Percentiles rank a stretch among this genome's conserved stretches.
These are phyloP conservation scores for Phellopilus nigrolimitatus DNA, from an alignment of 1,284 basidiomycete genomes.

Conservation along the genomic window DNA sequence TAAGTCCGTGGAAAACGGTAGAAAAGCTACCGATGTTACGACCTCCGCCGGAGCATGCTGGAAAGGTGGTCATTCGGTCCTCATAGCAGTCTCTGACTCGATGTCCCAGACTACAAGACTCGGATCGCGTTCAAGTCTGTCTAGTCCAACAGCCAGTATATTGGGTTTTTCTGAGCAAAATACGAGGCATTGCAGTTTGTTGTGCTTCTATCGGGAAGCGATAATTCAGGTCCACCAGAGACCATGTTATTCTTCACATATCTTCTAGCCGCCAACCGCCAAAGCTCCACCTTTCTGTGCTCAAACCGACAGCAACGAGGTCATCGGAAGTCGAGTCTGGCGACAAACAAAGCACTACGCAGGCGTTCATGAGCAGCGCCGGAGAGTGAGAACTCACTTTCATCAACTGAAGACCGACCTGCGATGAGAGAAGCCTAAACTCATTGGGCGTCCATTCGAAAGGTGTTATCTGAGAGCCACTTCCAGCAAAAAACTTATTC, in stretches of 20 bases:
- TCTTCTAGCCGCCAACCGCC: constrained; percentile 60
- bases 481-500: constrained; percentile 71
- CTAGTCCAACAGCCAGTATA: constrained; percentile 72
- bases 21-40: constrained; percentile 62
- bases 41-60: constrained; percentile 65
- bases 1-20: constrained; percentile 54
- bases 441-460: constrained; percentile 69
- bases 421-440: constrained; percentile 67
- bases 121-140: constrained; percentile 68
- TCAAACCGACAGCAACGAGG: constrained; percentile 68
- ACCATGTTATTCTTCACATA: constrained; percentile 50
- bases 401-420: constrained; percentile 66
- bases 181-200: constrained; percentile 68
- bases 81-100: constrained; percentile 37
- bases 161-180: constrained; percentile 60
- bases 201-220: constrained; percentile 55
- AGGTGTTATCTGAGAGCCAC: constrained; percentile 65
- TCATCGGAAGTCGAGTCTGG: constrained; percentile 64
- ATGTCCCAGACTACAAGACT: constrained; percentile 77
- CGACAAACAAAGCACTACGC: constrained; percentile 72
- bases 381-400: constrained; percentile 43
- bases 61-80: constrained; percentile 47
- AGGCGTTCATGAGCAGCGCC: constrained; percentile 20
- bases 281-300: constrained; percentile 63
- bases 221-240: constrained; percentile 49